Evolutionary conservation across 257 asterid genomes (phyloP).

Genomic region (Nicotiana knightiana): DNA sequence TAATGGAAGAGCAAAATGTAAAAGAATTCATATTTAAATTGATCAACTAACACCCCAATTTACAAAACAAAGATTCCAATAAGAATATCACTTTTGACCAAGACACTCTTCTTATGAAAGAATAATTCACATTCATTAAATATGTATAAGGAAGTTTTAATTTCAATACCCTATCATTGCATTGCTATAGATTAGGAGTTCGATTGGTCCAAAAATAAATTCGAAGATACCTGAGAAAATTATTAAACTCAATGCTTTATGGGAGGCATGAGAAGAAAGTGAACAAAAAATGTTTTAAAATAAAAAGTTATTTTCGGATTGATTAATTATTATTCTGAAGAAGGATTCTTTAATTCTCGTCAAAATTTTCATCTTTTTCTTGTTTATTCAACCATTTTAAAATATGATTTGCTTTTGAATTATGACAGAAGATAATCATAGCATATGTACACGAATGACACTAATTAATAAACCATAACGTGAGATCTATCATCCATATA

Average conservation of each 20-base stretch:
- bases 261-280: background rate
- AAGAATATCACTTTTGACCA: conserved; percentile 13
- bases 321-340: background rate
- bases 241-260: background rate
- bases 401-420: background rate
- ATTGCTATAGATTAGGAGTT: conserved; percentile 9
- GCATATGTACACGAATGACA: background rate
- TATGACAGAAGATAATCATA: background rate
- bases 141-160: background rate
- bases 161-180: conserved; percentile 8
- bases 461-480: background rate
- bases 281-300: background rate
- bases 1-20: conserved; percentile 10
- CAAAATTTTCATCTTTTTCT: background rate
- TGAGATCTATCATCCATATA: no score
- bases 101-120: conserved; percentile 4
- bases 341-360: background rate
- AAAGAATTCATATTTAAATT: conserved; percentile 6
- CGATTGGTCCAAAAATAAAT: background rate
- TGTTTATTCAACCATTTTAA: background rate
- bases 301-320: background rate
- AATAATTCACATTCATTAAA: background rate
- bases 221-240: background rate
- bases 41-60: conserved; percentile 1
- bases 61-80: conserved; percentile 1